Evolutionary conservation across 257 asterid species (phyloP).

Genomic region (Solanum medicagineum): DNA sequence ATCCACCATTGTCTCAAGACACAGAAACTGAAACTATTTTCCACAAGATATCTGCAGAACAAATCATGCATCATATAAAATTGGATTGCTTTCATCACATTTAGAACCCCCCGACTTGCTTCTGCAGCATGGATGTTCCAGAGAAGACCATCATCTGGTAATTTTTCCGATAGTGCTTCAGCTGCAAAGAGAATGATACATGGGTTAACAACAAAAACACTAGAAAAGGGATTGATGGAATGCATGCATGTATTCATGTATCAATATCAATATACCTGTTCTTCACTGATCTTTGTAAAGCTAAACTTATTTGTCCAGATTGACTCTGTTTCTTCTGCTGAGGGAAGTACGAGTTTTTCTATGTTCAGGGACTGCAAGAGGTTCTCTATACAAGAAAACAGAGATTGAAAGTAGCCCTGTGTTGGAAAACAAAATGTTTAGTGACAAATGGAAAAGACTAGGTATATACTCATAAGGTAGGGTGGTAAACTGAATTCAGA

Average conservation of each 20-base stretch:
- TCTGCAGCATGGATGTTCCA: constrained; percentile 59
- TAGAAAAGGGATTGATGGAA: background rate
- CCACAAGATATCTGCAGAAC: background rate
- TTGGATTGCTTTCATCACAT: background rate
- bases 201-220: background rate
- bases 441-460: background rate
- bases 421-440: background rate
- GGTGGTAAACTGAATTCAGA: background rate
- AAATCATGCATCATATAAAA: background rate
- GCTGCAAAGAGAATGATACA: constrained; percentile 24
- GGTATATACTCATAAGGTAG: background rate
- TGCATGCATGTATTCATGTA: background rate
- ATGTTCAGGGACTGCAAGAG: constrained; percentile 27
- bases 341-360: constrained; percentile 36
- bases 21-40: background rate
- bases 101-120: constrained; percentile 22
- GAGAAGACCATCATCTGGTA: constrained; percentile 60
- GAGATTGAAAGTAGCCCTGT: constrained; percentile 73
- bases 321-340: constrained; percentile 50
- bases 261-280: constrained; percentile 21
- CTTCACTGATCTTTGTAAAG: constrained; percentile 15
- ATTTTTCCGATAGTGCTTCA: constrained; percentile 32
- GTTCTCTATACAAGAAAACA: constrained; percentile 30
- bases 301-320: constrained; percentile 38
- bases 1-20: background rate